Evolutionary conservation across 352 stramenopile species (phyloP).

Genomic region (Globisporangium yorkense): DNA sequence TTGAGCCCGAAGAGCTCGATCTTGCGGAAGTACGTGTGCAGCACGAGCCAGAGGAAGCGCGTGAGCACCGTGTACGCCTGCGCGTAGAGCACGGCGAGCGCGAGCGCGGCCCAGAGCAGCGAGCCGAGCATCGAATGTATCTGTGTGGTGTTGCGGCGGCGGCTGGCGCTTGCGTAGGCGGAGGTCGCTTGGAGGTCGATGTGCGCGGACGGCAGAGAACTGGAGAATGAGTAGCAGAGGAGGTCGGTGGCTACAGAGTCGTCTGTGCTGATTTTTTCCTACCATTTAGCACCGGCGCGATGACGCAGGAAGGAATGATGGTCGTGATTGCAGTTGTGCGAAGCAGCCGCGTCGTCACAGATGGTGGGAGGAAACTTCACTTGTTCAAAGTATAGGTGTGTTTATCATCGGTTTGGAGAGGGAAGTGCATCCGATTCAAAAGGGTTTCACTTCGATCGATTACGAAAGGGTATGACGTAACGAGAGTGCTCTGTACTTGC

Average conservation of each 20-base stretch:
- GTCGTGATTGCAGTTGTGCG: conserved; percentile 1
- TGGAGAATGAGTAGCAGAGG: no score
- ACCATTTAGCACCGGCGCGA: not conserved
- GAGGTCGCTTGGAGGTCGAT: not conserved
- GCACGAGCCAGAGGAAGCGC: conserved; percentile 57
- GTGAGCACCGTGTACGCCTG: conserved; percentile 57
- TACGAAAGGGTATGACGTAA: no score
- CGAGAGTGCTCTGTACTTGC: no score
- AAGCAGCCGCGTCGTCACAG: no score
- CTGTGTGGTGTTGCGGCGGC: not conserved
- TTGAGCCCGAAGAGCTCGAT: conserved; percentile 75
- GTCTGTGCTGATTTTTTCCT: no score
- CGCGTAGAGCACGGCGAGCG: conserved; percentile 37
- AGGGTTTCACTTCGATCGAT: no score
- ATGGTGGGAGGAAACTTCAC: no score
- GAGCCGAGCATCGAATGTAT: conserved; percentile 11
- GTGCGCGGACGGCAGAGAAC: conserved; percentile 3
- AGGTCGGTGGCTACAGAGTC: no score
- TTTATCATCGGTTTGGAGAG: no score
- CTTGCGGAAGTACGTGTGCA: conserved; percentile 77
- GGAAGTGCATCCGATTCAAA: no score
- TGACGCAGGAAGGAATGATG: conserved; percentile 5
- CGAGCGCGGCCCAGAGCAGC: conserved; percentile 39
- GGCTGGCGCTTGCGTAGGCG: not conserved
- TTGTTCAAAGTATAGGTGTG: no score